Percentiles rank a stretch among this genome's conserved stretches.
phyloP scores from a whole-genome alignment of 2,329 filamentous ascomycete species.

The Didymella sp. region DNA sequence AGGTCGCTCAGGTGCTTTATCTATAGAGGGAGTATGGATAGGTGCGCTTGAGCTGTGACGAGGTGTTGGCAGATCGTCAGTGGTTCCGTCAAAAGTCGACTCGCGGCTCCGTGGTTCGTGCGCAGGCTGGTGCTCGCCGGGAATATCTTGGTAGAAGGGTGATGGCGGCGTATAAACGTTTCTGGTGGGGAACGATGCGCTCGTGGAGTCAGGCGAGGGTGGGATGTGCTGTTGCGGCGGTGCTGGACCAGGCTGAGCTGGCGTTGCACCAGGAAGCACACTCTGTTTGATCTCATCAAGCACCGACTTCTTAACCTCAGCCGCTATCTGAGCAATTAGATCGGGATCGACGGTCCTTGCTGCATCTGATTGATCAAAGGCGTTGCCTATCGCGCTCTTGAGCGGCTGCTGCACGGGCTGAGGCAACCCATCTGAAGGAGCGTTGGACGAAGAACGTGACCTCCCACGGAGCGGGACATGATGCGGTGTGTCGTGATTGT shows the following conservation, averaged over 20 bases:
- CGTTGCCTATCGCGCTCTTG: slow-evolving; percentile 64
- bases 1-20: slow-evolving; percentile 37
- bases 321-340: slow-evolving; percentile 67
- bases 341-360: slow-evolving; percentile 64
- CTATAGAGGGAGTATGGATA: slow-evolving; percentile 31
- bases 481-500: slow-evolving; percentile 36
- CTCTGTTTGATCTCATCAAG: slow-evolving; percentile 58
- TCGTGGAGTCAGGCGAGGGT: slow-evolving; percentile 55
- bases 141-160: slow-evolving; percentile 49
- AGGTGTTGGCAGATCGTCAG: slow-evolving; percentile 41
- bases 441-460: slow-evolving; percentile 44
- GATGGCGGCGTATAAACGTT: slow-evolving; percentile 64
- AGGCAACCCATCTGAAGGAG: slow-evolving; percentile 41
- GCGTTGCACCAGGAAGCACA: slow-evolving; percentile 35
- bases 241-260: slow-evolving; percentile 41
- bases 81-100: slow-evolving; percentile 41
- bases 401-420: slow-evolving; percentile 57
- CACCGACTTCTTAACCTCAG: slow-evolving; percentile 59
- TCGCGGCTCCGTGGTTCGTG: slow-evolving; percentile 45
- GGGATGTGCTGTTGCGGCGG: slow-evolving; percentile 49
- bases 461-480: slow-evolving; percentile 31
- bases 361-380: slow-evolving; percentile 60
- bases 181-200: slow-evolving; percentile 57
- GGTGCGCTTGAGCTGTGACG: slow-evolving; percentile 35
- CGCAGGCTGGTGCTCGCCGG: slow-evolving; percentile 43